These are phyloP conservation scores for Cryphonectria radicalis DNA, from an alignment of 2,329 filamentous ascomycete genomes.

Conservation along the genomic window DNA sequence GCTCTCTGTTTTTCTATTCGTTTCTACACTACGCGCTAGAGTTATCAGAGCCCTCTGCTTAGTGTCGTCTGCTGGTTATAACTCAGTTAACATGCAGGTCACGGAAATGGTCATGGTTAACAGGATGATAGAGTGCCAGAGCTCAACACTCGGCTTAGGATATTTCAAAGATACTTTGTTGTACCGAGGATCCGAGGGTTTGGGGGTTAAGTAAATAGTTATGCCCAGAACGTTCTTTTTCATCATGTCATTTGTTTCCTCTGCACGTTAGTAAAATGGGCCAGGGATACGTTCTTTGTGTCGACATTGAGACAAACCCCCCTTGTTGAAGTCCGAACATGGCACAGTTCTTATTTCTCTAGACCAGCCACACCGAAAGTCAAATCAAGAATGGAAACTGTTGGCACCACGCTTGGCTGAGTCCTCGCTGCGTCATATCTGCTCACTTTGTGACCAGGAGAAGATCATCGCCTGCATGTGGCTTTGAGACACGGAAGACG, in stretches of 20 bases:
- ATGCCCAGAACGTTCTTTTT: no score
- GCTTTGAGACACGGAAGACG: slow-evolving; percentile 2
- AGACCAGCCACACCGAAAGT: background rate
- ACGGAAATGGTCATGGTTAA: no score
- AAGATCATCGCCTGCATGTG: background rate
- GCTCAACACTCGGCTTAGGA: no score
- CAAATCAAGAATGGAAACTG: background rate
- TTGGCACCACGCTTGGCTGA: background rate
- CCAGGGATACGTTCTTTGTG: background rate
- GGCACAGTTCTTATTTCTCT: background rate
- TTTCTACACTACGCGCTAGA: no score
- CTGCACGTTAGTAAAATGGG: background rate
- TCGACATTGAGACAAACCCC: background rate
- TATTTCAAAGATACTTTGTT: background rate
- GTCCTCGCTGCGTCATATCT: background rate
- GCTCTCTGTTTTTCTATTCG: no score
- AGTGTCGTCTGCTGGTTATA: no score
- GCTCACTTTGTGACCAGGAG: background rate
- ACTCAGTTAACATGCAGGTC: no score
- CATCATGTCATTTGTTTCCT: background rate
- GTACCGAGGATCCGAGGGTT: background rate
- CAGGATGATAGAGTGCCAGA: no score
- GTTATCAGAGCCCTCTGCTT: no score
- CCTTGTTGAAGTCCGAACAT: background rate
- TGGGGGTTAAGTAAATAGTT: background rate